Evolutionary conservation across 352 stramenopile species (phyloP).

Genomic region (Phytophthora tubulina): DNA sequence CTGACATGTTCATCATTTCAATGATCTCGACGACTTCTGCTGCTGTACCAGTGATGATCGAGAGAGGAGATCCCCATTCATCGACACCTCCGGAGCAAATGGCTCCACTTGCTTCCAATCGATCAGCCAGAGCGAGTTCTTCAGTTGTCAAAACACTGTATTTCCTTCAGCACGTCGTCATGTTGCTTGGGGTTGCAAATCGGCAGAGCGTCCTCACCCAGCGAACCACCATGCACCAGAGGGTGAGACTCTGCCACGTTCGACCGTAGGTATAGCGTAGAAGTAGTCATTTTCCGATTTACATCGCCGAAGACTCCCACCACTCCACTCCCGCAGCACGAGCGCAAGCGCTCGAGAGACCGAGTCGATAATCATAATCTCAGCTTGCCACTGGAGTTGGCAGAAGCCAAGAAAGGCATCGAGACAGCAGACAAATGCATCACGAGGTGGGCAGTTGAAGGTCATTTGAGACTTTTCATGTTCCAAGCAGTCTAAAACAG

Average conservation of each 20-base stretch:
- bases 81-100: constrained; percentile 40
- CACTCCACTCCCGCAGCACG: too few species aligned
- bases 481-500: constrained; percentile 38
- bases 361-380: too few species aligned
- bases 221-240: too few species aligned
- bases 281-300: too few species aligned
- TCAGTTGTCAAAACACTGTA: constrained; percentile 26
- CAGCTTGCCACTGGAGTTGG: too few species aligned
- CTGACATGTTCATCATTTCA: constrained; percentile 20
- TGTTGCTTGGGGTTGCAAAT: too few species aligned
- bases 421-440: constrained; percentile 23
- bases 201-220: too few species aligned
- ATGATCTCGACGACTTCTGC: constrained; percentile 32
- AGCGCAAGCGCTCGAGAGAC: too few species aligned
- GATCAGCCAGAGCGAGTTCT: constrained; percentile 18
- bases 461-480: constrained; percentile 29
- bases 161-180: too few species aligned
- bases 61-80: constrained; percentile 39
- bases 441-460: constrained; percentile 24
- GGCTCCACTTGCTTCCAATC: constrained; percentile 31
- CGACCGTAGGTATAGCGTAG: too few species aligned
- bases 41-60: constrained; percentile 28
- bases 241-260: too few species aligned
- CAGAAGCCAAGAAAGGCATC: constrained; percentile 21
- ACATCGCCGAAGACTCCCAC: too few species aligned